These are phyloP conservation scores for Stagonosporopsis cucurbitacearum DNA, from an alignment of 2,329 filamentous ascomycete species.

Conservation along the genomic window DNA sequence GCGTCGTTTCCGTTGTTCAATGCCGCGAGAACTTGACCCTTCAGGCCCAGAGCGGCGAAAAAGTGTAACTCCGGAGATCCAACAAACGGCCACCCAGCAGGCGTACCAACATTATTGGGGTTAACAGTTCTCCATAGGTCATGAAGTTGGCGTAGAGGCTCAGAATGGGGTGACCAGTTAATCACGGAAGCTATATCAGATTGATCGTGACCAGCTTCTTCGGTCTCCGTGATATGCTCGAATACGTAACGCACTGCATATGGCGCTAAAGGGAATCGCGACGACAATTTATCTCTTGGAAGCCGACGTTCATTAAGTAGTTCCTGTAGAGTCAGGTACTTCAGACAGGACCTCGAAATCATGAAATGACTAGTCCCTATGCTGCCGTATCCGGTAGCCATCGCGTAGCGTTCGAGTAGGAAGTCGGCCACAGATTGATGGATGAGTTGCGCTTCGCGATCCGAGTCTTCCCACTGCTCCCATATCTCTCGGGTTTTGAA, in stretches of 20 bases:
- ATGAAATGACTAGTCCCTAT: not conserved
- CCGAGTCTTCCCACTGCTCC: not conserved
- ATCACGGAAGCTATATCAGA: not conserved
- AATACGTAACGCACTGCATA: not conserved
- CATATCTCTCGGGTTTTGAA: not conserved
- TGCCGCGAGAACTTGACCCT: not conserved
- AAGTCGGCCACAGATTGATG: conserved; percentile 1
- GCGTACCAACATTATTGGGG: not conserved
- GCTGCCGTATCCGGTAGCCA: no score
- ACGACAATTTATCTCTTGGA: not conserved
- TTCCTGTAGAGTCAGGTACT: not conserved
- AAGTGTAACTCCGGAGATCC: not conserved
- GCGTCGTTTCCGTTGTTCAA: not conserved
- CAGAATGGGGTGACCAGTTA: not conserved
- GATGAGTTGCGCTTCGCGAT: not conserved
- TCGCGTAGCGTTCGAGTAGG: not conserved
- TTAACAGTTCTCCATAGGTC: not conserved
- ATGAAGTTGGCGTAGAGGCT: not conserved
- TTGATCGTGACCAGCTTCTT: not conserved
- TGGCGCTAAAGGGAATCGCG: not conserved
- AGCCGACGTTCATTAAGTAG: not conserved
- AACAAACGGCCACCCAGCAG: not conserved
- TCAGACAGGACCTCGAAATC: not conserved
- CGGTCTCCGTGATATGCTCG: not conserved
- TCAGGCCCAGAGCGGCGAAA: not conserved